Conservation (phyloP, 2,329 filamentous ascomycete genomes). For the Xylariales sp. region DNA sequence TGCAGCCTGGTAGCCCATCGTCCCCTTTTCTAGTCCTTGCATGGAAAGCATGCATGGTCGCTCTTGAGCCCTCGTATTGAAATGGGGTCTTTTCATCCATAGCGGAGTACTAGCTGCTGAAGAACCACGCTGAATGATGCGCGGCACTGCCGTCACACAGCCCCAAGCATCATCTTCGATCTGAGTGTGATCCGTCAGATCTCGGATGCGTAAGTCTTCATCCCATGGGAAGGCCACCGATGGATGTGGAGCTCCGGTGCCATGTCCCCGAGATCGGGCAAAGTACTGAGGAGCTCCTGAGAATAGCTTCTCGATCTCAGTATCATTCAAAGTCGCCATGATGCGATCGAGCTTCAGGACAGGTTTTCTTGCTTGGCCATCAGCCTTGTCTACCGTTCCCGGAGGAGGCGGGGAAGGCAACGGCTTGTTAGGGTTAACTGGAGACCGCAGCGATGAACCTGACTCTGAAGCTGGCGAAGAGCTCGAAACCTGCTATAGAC, state of each 20-base stretch:
- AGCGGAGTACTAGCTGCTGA: conserved; percentile 37
- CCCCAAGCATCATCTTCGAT: conserved; percentile 62
- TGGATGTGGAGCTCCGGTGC: conserved; percentile 55
- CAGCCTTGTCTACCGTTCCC: conserved; percentile 34
- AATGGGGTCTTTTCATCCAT: conserved; percentile 48
- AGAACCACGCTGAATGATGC: conserved; percentile 48
- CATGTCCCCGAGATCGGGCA: conserved; percentile 55
- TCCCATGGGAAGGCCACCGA: conserved; percentile 66
- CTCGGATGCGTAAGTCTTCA: conserved; percentile 53
- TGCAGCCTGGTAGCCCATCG: conserved; percentile 64
- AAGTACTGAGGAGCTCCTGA: conserved; percentile 73
- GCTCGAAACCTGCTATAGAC: conserved; percentile 9
- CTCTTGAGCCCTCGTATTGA: conserved; percentile 55
- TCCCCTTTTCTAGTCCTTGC: conserved; percentile 67
- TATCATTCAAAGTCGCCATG: conserved; percentile 54
- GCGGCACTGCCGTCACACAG: conserved; percentile 58
- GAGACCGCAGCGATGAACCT: conserved; percentile 26
- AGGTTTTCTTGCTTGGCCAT: conserved; percentile 35
- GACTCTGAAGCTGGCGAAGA: conserved; percentile 19
- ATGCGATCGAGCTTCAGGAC: conserved; percentile 51
- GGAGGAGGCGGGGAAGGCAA: conserved; percentile 48
- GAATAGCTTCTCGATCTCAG: conserved; percentile 65
- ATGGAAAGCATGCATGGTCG: conserved; percentile 69
- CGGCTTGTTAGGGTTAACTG: conserved; percentile 50
- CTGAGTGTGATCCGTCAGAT: conserved; percentile 60